These are phyloP conservation scores for Conticribra weissflogii DNA, from an alignment of 108 stramenopile genomes.

Conservation along the genomic window DNA sequence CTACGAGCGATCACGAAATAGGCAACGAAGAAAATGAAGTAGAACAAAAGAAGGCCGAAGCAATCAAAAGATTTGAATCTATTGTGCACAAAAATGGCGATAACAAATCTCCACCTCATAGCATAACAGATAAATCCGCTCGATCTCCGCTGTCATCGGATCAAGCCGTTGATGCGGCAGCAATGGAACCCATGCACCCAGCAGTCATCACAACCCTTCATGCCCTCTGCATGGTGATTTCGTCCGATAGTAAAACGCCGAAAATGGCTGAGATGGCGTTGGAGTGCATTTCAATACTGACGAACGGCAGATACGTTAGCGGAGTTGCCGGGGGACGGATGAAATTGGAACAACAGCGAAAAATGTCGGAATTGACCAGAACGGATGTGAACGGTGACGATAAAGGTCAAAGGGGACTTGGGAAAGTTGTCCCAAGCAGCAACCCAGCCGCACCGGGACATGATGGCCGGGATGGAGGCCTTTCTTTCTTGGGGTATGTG, in stretches of 20 bases:
- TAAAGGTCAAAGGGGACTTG: background rate
- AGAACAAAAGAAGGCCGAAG: constrained; percentile 19
- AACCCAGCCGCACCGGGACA: constrained; percentile 12
- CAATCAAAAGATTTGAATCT: constrained; percentile 24
- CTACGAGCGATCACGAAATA: too few relatives aligned
- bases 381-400: constrained; percentile 4
- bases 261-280: constrained; percentile 71
- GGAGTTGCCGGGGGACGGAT: constrained; percentile 75
- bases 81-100: constrained; percentile 17
- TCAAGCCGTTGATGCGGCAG: constrained; percentile 29
- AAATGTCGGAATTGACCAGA: constrained; percentile 25
- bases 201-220: constrained; percentile 56
- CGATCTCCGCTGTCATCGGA: background rate
- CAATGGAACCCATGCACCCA: constrained; percentile 67
- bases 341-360: constrained; percentile 47
- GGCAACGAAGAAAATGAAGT: too few relatives aligned
- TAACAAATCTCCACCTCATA: background rate
- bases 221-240: constrained; percentile 32
- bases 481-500: constrained; percentile 42
- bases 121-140: background rate
- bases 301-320: constrained; percentile 60
- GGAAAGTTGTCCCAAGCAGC: background rate
- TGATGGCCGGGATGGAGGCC: constrained; percentile 36
- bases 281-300: constrained; percentile 63
- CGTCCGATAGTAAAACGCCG: constrained; percentile 48